Conservation (phyloP, 345 rosid species). For the Cochlearia excelsa region DNA sequence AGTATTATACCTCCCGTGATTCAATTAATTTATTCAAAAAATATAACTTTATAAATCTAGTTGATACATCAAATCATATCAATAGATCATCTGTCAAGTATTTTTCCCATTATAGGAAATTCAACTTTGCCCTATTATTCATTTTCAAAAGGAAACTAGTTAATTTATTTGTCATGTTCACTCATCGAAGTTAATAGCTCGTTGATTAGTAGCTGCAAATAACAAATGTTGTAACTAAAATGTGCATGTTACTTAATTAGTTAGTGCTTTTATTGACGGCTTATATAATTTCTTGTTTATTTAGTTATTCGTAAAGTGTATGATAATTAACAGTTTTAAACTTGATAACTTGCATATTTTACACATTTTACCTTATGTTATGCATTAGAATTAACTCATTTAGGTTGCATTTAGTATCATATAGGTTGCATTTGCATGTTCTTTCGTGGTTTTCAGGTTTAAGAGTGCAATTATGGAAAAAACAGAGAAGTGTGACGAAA, state of each 20-base stretch:
- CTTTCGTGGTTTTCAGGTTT: too few relatives aligned
- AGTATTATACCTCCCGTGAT: slow-evolving; percentile 23
- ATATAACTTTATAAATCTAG: slow-evolving; percentile 4
- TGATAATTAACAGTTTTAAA: too few relatives aligned
- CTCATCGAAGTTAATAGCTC: slow-evolving; percentile 2
- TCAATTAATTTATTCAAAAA: slow-evolving; percentile 1
- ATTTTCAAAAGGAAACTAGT: slow-evolving; percentile 9
- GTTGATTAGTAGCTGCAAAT: slow-evolving; percentile 12
- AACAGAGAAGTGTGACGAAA: too few relatives aligned
- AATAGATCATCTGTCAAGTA: slow-evolving; percentile 21
- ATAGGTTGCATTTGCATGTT: too few relatives aligned
- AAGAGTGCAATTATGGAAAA: too few relatives aligned
- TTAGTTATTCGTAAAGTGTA: background rate
- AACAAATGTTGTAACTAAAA: background rate
- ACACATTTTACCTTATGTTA: too few relatives aligned
- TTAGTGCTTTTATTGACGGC: slow-evolving; percentile 11
- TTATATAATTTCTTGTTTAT: background rate
- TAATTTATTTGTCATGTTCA: slow-evolving; percentile 3
- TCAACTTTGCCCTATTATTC: slow-evolving; percentile 14
- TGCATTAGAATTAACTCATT: too few relatives aligned
- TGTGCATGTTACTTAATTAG: slow-evolving; percentile 14
- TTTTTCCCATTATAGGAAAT: slow-evolving; percentile 29
- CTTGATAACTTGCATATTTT: too few relatives aligned
- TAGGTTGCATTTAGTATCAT: too few relatives aligned
- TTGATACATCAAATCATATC: slow-evolving; percentile 36